A percentile compares a stretch with the other conserved stretches of the same genome.
These are phyloP conservation scores for Aphanomyces euteiches DNA, from an alignment of 352 stramenopile species.

Conservation along the genomic window DNA sequence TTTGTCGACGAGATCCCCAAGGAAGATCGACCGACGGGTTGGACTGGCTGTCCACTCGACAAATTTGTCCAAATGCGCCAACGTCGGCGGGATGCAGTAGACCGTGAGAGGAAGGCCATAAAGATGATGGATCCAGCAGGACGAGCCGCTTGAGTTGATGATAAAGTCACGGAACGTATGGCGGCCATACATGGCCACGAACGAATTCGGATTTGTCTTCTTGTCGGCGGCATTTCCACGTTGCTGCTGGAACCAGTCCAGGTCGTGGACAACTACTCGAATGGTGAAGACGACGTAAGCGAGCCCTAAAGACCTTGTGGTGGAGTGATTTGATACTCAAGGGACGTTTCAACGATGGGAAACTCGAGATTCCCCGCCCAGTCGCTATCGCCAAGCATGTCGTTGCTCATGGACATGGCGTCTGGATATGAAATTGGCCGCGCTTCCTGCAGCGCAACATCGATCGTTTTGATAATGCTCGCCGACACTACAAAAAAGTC, in stretches of 20 bases:
- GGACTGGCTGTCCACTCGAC: constrained; percentile 49
- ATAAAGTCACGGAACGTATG: constrained; percentile 70
- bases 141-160: constrained; percentile 48
- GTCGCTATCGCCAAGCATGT: neutral
- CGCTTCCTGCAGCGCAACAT: constrained; percentile 9
- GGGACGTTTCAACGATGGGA: constrained; percentile 25
- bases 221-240: neutral
- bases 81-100: constrained; percentile 61
- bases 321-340: constrained; percentile 25
- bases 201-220: constrained; percentile 45
- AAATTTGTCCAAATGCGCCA: constrained; percentile 46
- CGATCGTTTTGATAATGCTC: constrained; percentile 27
- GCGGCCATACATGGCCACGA: constrained; percentile 49
- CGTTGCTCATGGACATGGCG: constrained; percentile 1
- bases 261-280: constrained; percentile 23
- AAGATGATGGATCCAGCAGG: constrained; percentile 62
- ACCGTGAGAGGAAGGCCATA: constrained; percentile 53
- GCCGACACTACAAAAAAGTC: constrained; percentile 6
- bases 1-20: constrained; percentile 60
- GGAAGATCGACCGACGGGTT: constrained; percentile 46
- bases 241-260: constrained; percentile 26
- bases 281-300: neutral
- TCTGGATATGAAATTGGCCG: constrained; percentile 21
- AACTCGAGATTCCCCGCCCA: constrained; percentile 27
- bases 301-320: constrained; percentile 1